Base-by-base conservation (phyloP, 2,329 filamentous ascomycete genomes). In the Juglanconis juglandina region DNA sequence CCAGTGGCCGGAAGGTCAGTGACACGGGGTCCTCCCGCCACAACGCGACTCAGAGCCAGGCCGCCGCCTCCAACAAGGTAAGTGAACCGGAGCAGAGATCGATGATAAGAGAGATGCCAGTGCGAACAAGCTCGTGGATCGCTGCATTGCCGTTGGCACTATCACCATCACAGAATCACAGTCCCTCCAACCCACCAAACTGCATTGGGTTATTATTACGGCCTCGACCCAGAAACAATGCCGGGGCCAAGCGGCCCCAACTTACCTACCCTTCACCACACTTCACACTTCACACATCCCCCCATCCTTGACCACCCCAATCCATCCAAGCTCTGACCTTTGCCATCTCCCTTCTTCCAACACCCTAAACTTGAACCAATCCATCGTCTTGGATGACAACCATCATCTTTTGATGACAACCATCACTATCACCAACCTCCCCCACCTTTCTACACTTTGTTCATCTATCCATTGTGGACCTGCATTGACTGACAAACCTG, bases 11-110 rank as follows among this genome's bases (percentile, higher is more conserved):
- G 67, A 74, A 73, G 63, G 70, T 77, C 66, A 79, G 77, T 61
- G 80, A 82, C 68, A 65, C 71, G 42, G 68, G 66, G 47, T 75
- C 78, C 67, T 80, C 77, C 67, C 81, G 79, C 77, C 77, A 77
- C 67, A 77, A 73, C 70, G 71, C 74, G 69, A 73, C 73, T 61
- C 75, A 76, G 67, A 70, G 17, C 6, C 49, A 54, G 35, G 35
- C 46, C 32, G 51, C 55, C 17, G 7, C 44, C 37, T 70, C 64
- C 77, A 65, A 75, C 69, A 81, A 81, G 78, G 79, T 81, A 75
- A 75, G 78, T 30, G 24, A 51, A 5, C 7, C 39, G 8, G 13
- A 48, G 48, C 48, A 50, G 33, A 49, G 37, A 47, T 37, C 48
- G 42, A 58, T 44, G 56, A 49, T 46, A 53, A 60, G 32, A 33